phyloP scores from a whole-genome alignment of 2,329 filamentous ascomycete genomes.

The Colletotrichum sp. region DNA sequence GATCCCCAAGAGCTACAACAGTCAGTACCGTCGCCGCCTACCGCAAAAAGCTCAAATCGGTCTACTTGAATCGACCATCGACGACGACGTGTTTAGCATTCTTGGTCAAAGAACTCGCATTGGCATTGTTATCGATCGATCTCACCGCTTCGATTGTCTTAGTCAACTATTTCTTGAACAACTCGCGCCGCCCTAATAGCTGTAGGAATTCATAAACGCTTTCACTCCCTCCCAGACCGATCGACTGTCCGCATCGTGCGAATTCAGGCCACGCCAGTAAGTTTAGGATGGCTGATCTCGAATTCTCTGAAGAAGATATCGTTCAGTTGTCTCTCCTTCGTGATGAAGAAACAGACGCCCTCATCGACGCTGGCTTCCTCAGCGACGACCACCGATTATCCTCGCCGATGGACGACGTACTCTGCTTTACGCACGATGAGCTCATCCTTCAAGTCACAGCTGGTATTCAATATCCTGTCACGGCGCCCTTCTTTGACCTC shows the following conservation, averaged over 20 bases:
- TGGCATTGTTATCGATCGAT: not conserved
- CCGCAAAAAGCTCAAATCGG: not conserved
- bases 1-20: not conserved
- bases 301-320: slow-evolving; percentile 28
- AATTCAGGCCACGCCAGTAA: not conserved
- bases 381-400: slow-evolving; percentile 21
- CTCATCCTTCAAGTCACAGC: slow-evolving; percentile 26
- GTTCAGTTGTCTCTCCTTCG: slow-evolving; percentile 29
- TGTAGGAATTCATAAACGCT: not conserved
- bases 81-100: not conserved
- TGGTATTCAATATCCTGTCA: slow-evolving; percentile 25
- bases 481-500: slow-evolving; percentile 21
- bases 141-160: not conserved
- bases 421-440: slow-evolving; percentile 25
- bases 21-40: not conserved
- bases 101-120: not conserved
- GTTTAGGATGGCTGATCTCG: not conserved
- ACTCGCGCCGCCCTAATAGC: not conserved
- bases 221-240: not conserved
- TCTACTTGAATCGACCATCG: not conserved
- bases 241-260: not conserved
- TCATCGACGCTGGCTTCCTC: slow-evolving; percentile 26
- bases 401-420: slow-evolving; percentile 21
- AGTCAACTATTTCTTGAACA: not conserved
- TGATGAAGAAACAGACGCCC: slow-evolving; percentile 30